Evolutionary conservation across 345 rosid species (phyloP), one percentile per base, ranked within the genome.

Genomic region (Eucalyptus regnans): DNA sequence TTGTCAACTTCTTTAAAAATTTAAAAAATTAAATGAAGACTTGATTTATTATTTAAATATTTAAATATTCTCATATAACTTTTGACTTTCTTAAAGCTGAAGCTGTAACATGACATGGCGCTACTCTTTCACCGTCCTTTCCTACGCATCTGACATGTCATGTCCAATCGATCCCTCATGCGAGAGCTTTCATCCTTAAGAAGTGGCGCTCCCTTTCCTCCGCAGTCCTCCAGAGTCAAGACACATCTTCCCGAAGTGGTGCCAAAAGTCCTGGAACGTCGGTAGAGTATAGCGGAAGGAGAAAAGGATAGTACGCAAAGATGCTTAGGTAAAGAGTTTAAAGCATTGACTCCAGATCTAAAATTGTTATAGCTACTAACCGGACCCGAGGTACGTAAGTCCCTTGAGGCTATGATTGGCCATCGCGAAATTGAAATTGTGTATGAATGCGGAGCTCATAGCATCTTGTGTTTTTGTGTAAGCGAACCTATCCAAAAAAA

Each of bases 11-110:
- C 4, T 52, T 9, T 52, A 17, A 51, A 51, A 52, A 1, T 3
- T 52, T 52, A 52, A 51, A 52, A 7, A 9, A 51, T 7, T 7
- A 51, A 51, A 51, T 18, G 56, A 52, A 52, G 56, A 18, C 20
- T 3, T 52, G 20, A 52, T 17, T 17, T 52, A 52, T 52, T 52
- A 17, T 52, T 52, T 52, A 17, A 52, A 3, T 52, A 0, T 3
- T 4, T 1, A 1, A 18, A 18, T 18, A 52, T 3, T 52, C 20
- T 7, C 7, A 14, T 0, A 14, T 14, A 17, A 4, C 18, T 66
- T 52, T 66, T 66, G 76, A 66, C 79, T 66, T 15, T 12, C 79
- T 66, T 16, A 8, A 3, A 31, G 22, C 17, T 31, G 41, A 64
- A 64, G 76, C n/a, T 64, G 2, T 9, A 52, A 23, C 62, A 56